These are phyloP conservation scores for Parasitella parasitica DNA, from an alignment of 371 early-diverging fungal species.

Conservation along the genomic window DNA sequence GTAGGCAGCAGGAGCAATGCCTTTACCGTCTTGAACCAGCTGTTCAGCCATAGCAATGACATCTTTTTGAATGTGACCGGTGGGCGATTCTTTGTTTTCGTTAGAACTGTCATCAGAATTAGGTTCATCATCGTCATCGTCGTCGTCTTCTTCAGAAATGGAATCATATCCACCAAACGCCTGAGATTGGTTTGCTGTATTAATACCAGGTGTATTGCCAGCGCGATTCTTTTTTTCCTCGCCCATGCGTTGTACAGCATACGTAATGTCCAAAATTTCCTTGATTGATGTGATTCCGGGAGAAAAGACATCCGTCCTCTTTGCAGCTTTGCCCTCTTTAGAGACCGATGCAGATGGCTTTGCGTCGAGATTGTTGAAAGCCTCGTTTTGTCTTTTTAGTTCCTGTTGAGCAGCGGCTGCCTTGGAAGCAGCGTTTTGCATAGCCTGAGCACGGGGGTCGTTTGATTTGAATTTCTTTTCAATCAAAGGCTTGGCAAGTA, in stretches of 20 bases:
- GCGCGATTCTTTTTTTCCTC: slow-evolving; percentile 46
- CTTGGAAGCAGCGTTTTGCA: slow-evolving; percentile 24
- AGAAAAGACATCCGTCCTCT: slow-evolving; percentile 28
- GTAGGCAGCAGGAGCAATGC: slow-evolving; percentile 26
- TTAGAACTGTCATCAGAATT: not conserved
- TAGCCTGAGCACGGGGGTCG: slow-evolving; percentile 24
- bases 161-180: slow-evolving; percentile 16
- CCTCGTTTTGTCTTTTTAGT: slow-evolving; percentile 27
- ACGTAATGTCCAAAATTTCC: slow-evolving; percentile 55
- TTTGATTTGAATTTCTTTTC: slow-evolving; percentile 1
- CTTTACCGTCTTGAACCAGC: slow-evolving; percentile 27
- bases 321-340: not conserved
- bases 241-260: slow-evolving; percentile 58
- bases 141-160: slow-evolving; percentile 26
- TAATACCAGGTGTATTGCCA: not conserved
- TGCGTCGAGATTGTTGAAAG: not conserved
- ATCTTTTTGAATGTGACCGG: slow-evolving; percentile 17
- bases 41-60: slow-evolving; percentile 32
- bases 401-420: slow-evolving; percentile 20
- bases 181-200: not conserved
- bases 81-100: not conserved
- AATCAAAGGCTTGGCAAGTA: not conserved
- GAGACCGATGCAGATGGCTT: not conserved
- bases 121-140: slow-evolving; percentile 16
- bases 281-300: slow-evolving; percentile 54